Conservation (phyloP, 1,139 yeast species). For the Nadsonia commutata region DNA sequence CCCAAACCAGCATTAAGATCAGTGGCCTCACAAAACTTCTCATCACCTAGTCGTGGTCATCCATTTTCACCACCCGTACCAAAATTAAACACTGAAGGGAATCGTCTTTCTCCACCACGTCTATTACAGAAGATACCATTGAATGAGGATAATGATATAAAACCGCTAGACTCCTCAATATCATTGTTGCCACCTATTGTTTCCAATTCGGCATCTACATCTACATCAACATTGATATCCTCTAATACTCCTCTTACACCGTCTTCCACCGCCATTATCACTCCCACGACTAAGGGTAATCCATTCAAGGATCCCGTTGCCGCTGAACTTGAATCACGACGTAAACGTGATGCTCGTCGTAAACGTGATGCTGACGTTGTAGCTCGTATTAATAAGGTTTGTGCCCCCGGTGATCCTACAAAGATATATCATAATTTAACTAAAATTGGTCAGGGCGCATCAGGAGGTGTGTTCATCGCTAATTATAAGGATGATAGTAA, state of each 20-base stretch:
- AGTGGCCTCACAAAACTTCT: neutral
- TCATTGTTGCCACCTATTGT: no score
- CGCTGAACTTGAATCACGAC: conserved; percentile 28
- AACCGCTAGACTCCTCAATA: no score
- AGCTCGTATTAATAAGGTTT: conserved; percentile 56
- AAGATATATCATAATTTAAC: conserved; percentile 48
- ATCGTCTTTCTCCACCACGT: no score
- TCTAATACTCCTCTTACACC: conserved; percentile 7
- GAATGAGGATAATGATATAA: no score
- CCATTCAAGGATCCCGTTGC: conserved; percentile 17
- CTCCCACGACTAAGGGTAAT: no score
- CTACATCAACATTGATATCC: conserved; percentile 7
- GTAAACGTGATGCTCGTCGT: conserved; percentile 63
- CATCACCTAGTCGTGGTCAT: neutral
- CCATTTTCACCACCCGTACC: no score
- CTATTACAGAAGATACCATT: no score
- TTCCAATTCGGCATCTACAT: no score
- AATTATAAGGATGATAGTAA: conserved; percentile 37
- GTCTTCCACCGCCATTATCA: no score
- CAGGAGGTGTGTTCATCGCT: conserved; percentile 94
- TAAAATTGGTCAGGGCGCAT: conserved; percentile 95
- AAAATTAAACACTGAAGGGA: no score
- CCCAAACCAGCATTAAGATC: conserved; percentile 13
- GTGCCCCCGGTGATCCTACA: conserved; percentile 83
- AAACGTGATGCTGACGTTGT: conserved; percentile 55